A percentile compares a stretch with the other conserved stretches of the same genome.
Evolutionary conservation across 306 rosid genomes (phyloP).

Genomic region (Dryas octopetala): DNA sequence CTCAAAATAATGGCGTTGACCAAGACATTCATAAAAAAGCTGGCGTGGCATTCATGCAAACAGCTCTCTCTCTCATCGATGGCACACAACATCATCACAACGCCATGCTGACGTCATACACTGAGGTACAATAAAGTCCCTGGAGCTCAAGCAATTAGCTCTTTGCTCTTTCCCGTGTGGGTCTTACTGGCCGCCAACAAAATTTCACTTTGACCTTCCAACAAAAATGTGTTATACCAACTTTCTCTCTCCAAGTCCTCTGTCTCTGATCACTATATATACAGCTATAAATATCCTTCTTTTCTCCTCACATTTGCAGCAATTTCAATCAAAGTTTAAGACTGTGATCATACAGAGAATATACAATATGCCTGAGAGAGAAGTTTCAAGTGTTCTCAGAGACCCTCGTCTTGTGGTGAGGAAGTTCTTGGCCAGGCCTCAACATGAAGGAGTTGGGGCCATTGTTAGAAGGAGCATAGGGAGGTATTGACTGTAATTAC

Average conservation of each 20-base stretch:
- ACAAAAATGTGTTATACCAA: background rate
- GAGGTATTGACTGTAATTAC: conserved; percentile 39
- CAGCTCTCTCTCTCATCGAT: too few relatives aligned
- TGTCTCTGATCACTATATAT: conserved; percentile 21
- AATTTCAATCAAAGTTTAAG: background rate
- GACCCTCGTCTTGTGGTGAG: conserved; percentile 69
- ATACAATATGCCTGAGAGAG: conserved; percentile 50
- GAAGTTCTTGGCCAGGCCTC: conserved; percentile 89
- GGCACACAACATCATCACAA: conserved; percentile 40
- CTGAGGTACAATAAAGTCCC: conserved; percentile 20
- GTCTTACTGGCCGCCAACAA: conserved; percentile 45
- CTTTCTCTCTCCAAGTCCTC: background rate
- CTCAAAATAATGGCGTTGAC: background rate
- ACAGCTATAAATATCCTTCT: conserved; percentile 24
- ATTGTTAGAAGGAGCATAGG: conserved; percentile 98
- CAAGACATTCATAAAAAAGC: too few relatives aligned
- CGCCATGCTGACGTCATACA: conserved; percentile 62
- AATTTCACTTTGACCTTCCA: conserved; percentile 43
- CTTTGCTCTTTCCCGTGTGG: conserved; percentile 10
- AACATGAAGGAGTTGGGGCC: conserved; percentile 89
- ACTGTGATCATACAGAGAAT: background rate
- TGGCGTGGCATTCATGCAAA: too few relatives aligned
- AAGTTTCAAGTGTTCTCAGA: conserved; percentile 19
- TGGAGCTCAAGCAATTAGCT: conserved; percentile 34
- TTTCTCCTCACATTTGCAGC: conserved; percentile 30